Evolutionary conservation across 768 basidiomycete species (phyloP), one percentile per base, ranked within the genome.

Genomic region (Rhizopogon roseolus): DNA sequence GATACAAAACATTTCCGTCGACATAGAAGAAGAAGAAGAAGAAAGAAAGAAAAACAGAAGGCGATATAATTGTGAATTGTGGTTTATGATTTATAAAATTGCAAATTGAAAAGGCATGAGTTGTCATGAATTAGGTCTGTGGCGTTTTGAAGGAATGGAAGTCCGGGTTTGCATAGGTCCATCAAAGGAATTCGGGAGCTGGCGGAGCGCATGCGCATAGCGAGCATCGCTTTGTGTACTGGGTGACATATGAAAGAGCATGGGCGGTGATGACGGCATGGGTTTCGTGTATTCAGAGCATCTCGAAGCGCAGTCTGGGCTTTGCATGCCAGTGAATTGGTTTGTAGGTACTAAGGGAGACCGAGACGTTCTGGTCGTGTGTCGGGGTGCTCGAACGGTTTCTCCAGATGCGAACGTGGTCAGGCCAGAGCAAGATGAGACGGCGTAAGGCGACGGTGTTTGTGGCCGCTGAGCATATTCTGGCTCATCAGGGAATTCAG

Each of bases 381-480:
- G 55, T 25, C 64, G 68, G 1, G 73, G 66, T 16, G 65, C 66
- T 27, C 78, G 73, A 13, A 76, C 68, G 32, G 78, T 77, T 5
- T 76, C 75, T 22, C 73, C 71, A 5, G 67, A 55, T 13, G 64
- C 57, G 58, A 71, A 70, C 5, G 65, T 61, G 19, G 66, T 66
- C 25, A 73, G 66, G 53, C 74, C 74, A 9, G 68, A 55, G 42
- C 68, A 70, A 25, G 75, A 70, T 39, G 76, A 71, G 11, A 75
- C 62, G 2, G 66, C 60, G 29, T 71, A 73, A 19, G 56, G 34
- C 1, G 61, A 41, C 36, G 56, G 49, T 0, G 56, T 54, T 36
- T 27, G 37, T 28, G 60, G 16, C 10, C 4, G 54, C 6, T 29
- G 50, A 41, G 52, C 36, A 1, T 52, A n/a, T 42, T 61, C 63